These are phyloP conservation scores for Boehmeria nivea DNA, from an alignment of 306 rosid species.

Conservation along the genomic window DNA sequence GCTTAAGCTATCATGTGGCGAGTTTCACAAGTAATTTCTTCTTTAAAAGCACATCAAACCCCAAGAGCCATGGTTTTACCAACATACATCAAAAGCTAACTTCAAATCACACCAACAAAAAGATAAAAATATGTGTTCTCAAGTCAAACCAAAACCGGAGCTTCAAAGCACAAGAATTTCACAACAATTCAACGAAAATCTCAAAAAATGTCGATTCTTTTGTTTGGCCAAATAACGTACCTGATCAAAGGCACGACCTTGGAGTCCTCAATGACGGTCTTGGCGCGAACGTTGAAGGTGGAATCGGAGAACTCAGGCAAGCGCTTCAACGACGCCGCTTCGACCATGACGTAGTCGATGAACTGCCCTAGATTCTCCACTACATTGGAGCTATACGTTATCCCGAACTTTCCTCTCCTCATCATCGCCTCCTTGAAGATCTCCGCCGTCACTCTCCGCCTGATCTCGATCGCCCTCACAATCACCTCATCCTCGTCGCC, in stretches of 20 bases:
- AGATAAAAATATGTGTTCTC: too few relatives aligned
- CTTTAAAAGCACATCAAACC: too few relatives aligned
- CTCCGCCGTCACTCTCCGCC: slow-evolving; percentile 75
- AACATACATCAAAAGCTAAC: too few relatives aligned
- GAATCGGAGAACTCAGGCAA: slow-evolving; percentile 54
- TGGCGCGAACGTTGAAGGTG: slow-evolving; percentile 73
- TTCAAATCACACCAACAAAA: too few relatives aligned
- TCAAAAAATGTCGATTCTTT: background rate
- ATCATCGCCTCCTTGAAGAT: slow-evolving; percentile 74
- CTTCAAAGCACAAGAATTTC: too few relatives aligned
- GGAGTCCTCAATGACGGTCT: slow-evolving; percentile 62
- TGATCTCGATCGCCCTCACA: slow-evolving; percentile 76
- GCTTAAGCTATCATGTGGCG: background rate
- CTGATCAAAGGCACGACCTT: slow-evolving; percentile 76
- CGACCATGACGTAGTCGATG: slow-evolving; percentile 68
- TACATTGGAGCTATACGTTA: slow-evolving; percentile 62
- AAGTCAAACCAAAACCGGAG: too few relatives aligned
- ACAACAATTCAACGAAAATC: background rate
- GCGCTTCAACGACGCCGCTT: slow-evolving; percentile 73
- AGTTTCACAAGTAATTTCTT: too few relatives aligned
- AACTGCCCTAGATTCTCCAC: slow-evolving; percentile 41
- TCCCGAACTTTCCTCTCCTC: slow-evolving; percentile 77
- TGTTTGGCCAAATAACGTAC: too few relatives aligned
- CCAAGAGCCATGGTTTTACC: too few relatives aligned
- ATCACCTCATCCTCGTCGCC: slow-evolving; percentile 36